Evolutionary conservation across 2,329 filamentous ascomycete genomes (phyloP), one percentile per base, ranked within the genome.

Genomic region (Aspergillus udagawae): DNA sequence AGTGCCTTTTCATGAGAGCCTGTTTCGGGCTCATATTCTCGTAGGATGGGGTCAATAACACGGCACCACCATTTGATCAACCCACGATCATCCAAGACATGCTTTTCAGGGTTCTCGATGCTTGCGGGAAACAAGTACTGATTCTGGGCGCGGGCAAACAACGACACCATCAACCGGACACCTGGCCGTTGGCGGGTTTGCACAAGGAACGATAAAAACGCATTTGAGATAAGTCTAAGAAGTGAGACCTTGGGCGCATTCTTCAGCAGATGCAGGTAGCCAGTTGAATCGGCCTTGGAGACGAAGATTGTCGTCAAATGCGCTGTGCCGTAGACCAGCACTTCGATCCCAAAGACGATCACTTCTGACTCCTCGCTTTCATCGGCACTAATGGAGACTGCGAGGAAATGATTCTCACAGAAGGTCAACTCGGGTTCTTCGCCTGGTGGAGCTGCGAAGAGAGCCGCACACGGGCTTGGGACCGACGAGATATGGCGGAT

Each of bases 91-190:
- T 96, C 91, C 8, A 97, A 79, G 0, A 99, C 88, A 77, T 99
- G 94, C 71, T 99, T 99, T 2, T 84, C 84, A 20, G 76, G 74
- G 71, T 97, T 93, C 59, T 96, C 87, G 42, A 92, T 85, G 68
- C 93, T 97, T 0, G 91, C 91, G 0, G 94, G 92, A 70, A 97
- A 99, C 14, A 99, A 83, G 66, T 99, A 99, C 69, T 97, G 94
- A 52, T 88, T 86, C 71, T 97, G 94, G 0, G 94, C 87, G 58
- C 94, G 84, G 0, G 94, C 95, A 70, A 99, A 99, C 3, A 99
- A 82, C 54, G 91, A 97, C 28, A 99, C 80, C 12, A 96, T 84
- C 41, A 91, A 82, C 65, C 86, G 87, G 50, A 86, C 83, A 49
- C 83, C 83, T 29, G 81, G 80, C 45, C 90, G 83, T 60, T 85